Evolutionary conservation across 345 rosid species (phyloP).

Genomic region (Raphanus sativus): DNA sequence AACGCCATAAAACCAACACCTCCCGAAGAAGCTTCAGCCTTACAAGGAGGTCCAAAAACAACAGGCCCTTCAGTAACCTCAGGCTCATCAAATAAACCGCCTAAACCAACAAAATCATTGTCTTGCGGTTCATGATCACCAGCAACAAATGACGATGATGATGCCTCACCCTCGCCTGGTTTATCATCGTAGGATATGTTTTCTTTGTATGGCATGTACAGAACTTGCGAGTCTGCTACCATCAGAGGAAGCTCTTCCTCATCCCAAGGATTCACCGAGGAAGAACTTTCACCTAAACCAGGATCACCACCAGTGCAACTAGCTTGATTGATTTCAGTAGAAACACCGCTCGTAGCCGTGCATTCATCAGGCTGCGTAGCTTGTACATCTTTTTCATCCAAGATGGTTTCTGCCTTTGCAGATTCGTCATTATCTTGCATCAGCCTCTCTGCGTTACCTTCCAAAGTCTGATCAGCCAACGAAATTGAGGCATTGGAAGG

Average conservation of each 20-base stretch:
- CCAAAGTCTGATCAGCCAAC: constrained; percentile 41
- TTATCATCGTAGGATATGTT: constrained; percentile 30
- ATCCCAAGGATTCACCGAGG: constrained; percentile 57
- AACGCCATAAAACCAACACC: constrained; percentile 52
- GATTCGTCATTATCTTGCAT: constrained; percentile 22
- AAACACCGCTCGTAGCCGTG: constrained; percentile 34
- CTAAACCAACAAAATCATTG: constrained; percentile 74
- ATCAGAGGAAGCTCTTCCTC: constrained; percentile 66
- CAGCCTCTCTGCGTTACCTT: constrained; percentile 31
- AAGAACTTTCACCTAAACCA: constrained; percentile 41
- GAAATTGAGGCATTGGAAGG: constrained; percentile 28
- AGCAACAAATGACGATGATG: constrained; percentile 56
- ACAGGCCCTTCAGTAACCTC: constrained; percentile 58
- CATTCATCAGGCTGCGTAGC: constrained; percentile 42
- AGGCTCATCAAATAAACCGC: constrained; percentile 89
- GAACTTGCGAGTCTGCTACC: constrained; percentile 66
- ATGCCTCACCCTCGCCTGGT: constrained; percentile 47
- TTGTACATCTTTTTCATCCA: constrained; percentile 41
- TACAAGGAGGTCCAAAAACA: constrained; percentile 57
- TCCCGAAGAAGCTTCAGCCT: constrained; percentile 48
- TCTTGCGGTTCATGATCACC: constrained; percentile 49
- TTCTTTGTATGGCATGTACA: constrained; percentile 77
- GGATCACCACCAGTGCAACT: constrained; percentile 36
- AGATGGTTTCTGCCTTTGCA: constrained; percentile 39
- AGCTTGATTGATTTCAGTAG: constrained; percentile 38